These are phyloP conservation scores for Cicer yamashitae DNA, from an alignment of 306 rosid genomes.

Conservation along the genomic window DNA sequence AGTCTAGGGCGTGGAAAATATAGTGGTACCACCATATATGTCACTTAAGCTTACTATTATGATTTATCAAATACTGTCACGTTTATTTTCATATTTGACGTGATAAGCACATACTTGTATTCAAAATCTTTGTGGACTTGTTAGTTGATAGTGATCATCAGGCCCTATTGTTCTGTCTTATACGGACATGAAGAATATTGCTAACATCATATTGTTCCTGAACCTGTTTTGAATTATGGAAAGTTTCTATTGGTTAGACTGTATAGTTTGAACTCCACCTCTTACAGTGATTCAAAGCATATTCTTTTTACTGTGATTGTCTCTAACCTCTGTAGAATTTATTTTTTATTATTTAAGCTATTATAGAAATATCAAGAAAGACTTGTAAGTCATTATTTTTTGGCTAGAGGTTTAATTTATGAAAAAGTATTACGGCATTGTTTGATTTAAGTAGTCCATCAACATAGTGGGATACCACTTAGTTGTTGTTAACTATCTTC, in stretches of 20 bases:
- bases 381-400: background rate
- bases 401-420: background rate
- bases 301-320: background rate
- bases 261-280: slow-evolving; percentile 6
- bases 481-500: slow-evolving; percentile 15
- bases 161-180: slow-evolving; percentile 45
- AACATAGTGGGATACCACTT: background rate
- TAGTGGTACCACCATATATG: slow-evolving; percentile 66
- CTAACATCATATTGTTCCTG: slow-evolving; percentile 42
- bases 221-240: slow-evolving; percentile 20
- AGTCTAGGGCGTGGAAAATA: slow-evolving; percentile 81
- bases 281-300: background rate
- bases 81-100: slow-evolving; percentile 35
- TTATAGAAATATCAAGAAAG: background rate
- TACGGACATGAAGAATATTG: slow-evolving; percentile 34
- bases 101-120: slow-evolving; percentile 16
- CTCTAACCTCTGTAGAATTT: background rate
- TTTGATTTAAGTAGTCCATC: background rate
- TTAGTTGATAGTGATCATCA: slow-evolving; percentile 31
- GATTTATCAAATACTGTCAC: slow-evolving; percentile 11
- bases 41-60: slow-evolving; percentile 26
- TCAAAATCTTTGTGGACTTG: slow-evolving; percentile 21
- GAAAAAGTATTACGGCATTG: background rate
- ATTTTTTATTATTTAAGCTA: slow-evolving; percentile 10
- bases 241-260: slow-evolving; percentile 13